Evolutionary conservation across 208 protist genomes (phyloP).

Genomic region (Leishmania tarentolae): DNA sequence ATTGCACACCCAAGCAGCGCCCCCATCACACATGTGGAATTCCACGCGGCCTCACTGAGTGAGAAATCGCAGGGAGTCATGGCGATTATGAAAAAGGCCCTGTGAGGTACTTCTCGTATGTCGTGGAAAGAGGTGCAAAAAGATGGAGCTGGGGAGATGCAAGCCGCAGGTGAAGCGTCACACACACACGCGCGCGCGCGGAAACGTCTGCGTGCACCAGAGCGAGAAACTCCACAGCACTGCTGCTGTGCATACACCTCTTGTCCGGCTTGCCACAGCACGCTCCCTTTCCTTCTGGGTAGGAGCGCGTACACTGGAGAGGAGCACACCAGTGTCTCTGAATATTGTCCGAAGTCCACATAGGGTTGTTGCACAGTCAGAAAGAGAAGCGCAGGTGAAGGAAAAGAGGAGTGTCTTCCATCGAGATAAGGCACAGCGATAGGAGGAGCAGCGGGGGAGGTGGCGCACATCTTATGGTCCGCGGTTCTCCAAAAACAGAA

Average conservation of each 20-base stretch:
- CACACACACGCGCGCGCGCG: background rate
- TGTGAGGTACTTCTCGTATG: background rate
- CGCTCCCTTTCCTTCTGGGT: background rate
- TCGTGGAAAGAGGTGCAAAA: background rate
- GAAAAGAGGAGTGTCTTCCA: background rate
- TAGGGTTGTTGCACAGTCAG: background rate
- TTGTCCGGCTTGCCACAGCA: background rate
- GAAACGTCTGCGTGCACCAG: background rate
- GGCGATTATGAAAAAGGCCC: background rate
- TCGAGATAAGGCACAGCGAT: background rate
- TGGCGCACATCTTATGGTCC: background rate
- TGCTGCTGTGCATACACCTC: background rate
- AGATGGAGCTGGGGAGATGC: background rate
- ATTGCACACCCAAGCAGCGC: constrained; percentile 7
- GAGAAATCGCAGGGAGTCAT: background rate
- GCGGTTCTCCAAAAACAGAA: background rate
- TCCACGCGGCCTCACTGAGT: background rate
- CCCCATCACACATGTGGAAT: background rate
- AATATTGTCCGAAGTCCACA: background rate
- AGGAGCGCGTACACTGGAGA: background rate
- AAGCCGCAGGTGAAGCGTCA: background rate
- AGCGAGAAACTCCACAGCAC: background rate
- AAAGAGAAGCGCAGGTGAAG: background rate
- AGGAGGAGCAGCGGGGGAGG: background rate
- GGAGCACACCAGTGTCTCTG: background rate